Percentiles rank a stretch among this genome's conserved stretches.
These are phyloP conservation scores for Hypoxylon sp. DNA, from an alignment of 2,329 filamentous ascomycete species.

Conservation along the genomic window DNA sequence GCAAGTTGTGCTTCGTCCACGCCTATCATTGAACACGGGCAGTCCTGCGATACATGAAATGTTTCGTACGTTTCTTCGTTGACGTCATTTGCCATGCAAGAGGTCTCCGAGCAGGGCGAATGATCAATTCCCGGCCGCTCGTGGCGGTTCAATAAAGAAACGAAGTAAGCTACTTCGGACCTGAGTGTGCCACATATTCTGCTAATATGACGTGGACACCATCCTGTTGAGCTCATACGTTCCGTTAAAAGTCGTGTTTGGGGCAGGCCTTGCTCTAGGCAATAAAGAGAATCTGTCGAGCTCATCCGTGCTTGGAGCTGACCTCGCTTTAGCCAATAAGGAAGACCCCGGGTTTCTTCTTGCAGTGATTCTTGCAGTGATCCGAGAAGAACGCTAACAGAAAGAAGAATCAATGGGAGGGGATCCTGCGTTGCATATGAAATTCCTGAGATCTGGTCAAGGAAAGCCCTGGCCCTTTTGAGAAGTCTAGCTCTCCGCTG, in stretches of 20 bases:
- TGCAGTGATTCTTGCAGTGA: neutral
- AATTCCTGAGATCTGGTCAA: constrained; percentile 1
- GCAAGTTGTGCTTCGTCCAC: neutral
- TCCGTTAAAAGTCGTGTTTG: neutral
- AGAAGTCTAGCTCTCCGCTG: neutral
- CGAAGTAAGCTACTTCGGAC: neutral
- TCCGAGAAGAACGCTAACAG: neutral
- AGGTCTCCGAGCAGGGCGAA: neutral
- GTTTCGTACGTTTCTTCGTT: neutral
- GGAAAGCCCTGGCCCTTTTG: neutral
- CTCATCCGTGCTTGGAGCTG: no score
- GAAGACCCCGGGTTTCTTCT: no score
- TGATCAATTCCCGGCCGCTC: neutral
- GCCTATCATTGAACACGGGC: neutral
- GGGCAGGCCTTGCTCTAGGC: neutral
- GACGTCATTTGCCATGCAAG: neutral
- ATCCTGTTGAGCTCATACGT: constrained; percentile 1
- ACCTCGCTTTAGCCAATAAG: no score
- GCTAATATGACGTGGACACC: neutral
- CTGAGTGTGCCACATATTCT: neutral
- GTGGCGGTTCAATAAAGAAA: neutral
- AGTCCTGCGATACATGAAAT: neutral
- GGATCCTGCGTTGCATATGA: neutral
- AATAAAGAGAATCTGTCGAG: neutral
- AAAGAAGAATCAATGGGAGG: neutral